Evolutionary conservation across 805 yeast genomes (phyloP).

Genomic region (Komagataella pastoris): DNA sequence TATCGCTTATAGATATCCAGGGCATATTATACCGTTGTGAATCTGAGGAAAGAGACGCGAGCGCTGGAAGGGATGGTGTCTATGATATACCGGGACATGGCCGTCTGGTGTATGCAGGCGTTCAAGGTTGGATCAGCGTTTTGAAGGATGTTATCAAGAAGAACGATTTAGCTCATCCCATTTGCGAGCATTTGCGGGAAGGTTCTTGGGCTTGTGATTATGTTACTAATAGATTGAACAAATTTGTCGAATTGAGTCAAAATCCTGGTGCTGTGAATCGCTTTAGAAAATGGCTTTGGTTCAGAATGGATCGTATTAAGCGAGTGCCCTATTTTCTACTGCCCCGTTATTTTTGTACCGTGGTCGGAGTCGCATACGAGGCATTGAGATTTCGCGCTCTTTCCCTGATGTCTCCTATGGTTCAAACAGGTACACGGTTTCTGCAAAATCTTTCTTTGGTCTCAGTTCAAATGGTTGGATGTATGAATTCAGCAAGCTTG

Average conservation of each 20-base stretch:
- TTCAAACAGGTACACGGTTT: conserved; percentile 55
- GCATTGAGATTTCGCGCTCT: conserved; percentile 65
- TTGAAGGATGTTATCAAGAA: conserved; percentile 45
- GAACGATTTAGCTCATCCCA: conserved; percentile 76
- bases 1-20: conserved; percentile 61
- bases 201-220: conserved; percentile 90
- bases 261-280: conserved; percentile 7
- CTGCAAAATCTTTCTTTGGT: conserved; percentile 69
- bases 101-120: conserved; percentile 69
- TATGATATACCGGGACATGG: conserved; percentile 71
- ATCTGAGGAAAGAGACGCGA: conserved; percentile 75
- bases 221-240: conserved; percentile 44
- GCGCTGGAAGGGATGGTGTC: conserved; percentile 58
- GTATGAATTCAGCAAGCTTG: conserved; percentile 61
- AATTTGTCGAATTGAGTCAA: conserved; percentile 23
- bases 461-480: conserved; percentile 79
- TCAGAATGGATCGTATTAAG: conserved; percentile 50
- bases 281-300: conserved; percentile 59
- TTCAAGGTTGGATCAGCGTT: conserved; percentile 83
- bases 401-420: conserved; percentile 33
- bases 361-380: conserved; percentile 74
- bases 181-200: conserved; percentile 65
- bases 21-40: conserved; percentile 67
- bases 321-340: conserved; percentile 64
- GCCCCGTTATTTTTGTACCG: conserved; percentile 79